Base-by-base conservation (phyloP, 768 basidiomycete genomes). In the Omphalotus guepiniiformis region DNA sequence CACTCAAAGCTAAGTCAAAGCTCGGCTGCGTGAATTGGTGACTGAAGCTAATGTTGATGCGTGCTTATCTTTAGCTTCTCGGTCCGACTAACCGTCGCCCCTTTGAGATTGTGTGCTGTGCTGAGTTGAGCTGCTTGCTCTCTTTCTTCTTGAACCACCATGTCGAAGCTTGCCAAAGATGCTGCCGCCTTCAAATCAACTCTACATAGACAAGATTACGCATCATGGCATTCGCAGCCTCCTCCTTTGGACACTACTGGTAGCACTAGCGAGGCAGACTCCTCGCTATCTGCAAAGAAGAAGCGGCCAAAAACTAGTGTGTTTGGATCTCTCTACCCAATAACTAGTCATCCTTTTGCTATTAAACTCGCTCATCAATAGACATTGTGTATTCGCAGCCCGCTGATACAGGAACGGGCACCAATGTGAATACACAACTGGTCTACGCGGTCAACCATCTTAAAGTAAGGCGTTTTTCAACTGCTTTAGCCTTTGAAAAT, bases 371-470 rank as follows among this genome's bases (percentile, higher is more conserved):
- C n/a, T n/a, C n/a, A n/a, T 42, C 27, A 11, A 34, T 58, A 88
- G 88, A 79, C 67, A 70, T 88, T 54, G 86, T 89, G 13, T 90
- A 83, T 62, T 89, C 91, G 11, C 91, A 93, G 63, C 89, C 92
- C 13, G 83, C 84, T n/a, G 83, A 92, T 59, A 89, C 85, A 1
- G 87, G 87, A 4, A 79, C 82, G 13, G 89, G 89, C 8, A 76
- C 68, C 43, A 88, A 94, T 70, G 73, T 88, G 50, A 90, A 90
- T 56, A 94, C 92, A 0, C 90, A 93, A 63, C 74, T 94, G 25
- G 82, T 92, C 2, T 91, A 90, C 59, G 86, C 86, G 5, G 82
- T 94, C 21, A 82, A 82, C 53, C 76, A 85, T 63, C 77, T 94
- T 50, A 93, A 88, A 72, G 88, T 87, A 58, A 48, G 64, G 58